Conservation (phyloP, 2,329 filamentous ascomycete species). For the Paecilomyces sp. region DNA sequence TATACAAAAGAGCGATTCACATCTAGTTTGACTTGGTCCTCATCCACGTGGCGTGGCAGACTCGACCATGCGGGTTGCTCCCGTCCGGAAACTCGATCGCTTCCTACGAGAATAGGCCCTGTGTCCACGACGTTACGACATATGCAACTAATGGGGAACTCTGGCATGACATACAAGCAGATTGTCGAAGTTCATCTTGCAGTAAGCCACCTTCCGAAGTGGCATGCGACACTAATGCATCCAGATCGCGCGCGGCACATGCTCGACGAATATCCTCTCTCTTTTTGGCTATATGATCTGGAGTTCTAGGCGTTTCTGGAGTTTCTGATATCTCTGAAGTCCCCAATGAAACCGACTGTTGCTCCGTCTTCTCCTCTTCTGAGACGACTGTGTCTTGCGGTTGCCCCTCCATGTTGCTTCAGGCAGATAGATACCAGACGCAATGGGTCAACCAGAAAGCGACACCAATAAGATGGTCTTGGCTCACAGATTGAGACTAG, state of each 20-base stretch:
- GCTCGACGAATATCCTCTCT: conserved; percentile 51
- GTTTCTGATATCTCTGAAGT: not conserved
- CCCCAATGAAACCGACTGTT: not conserved
- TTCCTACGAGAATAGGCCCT: conserved; percentile 47
- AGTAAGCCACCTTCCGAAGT: conserved; percentile 61
- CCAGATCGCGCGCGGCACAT: conserved; percentile 52
- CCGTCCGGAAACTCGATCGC: conserved; percentile 12
- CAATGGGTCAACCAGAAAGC: not conserved
- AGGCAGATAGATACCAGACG: not conserved
- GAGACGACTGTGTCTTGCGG: not conserved
- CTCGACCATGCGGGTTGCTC: conserved; percentile 44
- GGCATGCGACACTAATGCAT: conserved; percentile 51
- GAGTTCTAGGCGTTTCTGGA: not conserved
- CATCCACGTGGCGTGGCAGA: conserved; percentile 74
- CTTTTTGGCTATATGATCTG: conserved; percentile 21
- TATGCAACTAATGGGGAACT: not conserved
- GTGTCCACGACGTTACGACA: conserved; percentile 10
- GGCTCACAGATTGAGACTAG: not conserved
- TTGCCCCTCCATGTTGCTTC: not conserved
- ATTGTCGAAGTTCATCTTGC: conserved; percentile 59
- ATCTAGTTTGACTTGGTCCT: conserved; percentile 85
- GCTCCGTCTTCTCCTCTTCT: not conserved
- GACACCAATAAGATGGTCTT: not conserved
- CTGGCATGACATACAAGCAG: conserved; percentile 61
- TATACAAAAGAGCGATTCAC: conserved; percentile 96